Conservation (phyloP, 306 rosid species). For the cucumber (Cucumis sativus) region Cucumber_9930_V3 NC_026659.2:13373001-13373500, state of each 20-base stretch:
- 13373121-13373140: constrained; percentile 62
- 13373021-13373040: constrained; percentile 48
- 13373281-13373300: constrained; percentile 73
- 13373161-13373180: constrained; percentile 88
- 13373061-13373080: constrained; percentile 72
- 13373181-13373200: constrained; percentile 96
- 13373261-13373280: constrained; percentile 69
- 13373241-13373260: constrained; percentile 48
- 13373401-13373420: constrained; percentile 86
- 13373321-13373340: constrained; percentile 97
- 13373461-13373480: neutral
- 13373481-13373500: neutral
- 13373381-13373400: constrained; percentile 56
- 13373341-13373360: constrained; percentile 85
- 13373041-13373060: constrained; percentile 66
- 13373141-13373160: constrained; percentile 58
- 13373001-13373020: constrained; percentile 81
- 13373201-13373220: constrained; percentile 96
- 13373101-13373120: constrained; percentile 62
- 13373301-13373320: constrained; percentile 60
- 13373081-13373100: constrained; percentile 34
- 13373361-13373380: constrained; percentile 65
- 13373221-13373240: constrained; percentile 67
- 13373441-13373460: constrained; percentile 73
- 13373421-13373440: constrained; percentile 83